Percentiles rank a stretch among this genome's conserved stretches.
phyloP scores from a whole-genome alignment of 2,329 filamentous ascomycete species.

The Peltaster fructicola region DNA sequence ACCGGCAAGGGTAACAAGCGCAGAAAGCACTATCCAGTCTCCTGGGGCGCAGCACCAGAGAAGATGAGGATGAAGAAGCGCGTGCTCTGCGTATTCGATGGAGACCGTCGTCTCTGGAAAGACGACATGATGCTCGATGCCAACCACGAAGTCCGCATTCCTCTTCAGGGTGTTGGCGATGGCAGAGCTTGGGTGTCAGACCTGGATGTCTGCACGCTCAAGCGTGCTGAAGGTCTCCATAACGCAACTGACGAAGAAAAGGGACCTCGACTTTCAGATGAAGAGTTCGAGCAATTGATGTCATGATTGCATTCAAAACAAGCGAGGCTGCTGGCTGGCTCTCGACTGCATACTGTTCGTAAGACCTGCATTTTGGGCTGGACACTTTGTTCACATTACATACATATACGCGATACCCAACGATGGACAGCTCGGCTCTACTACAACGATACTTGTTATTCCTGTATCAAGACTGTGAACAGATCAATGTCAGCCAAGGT shows the following conservation, averaged over 20 bases:
- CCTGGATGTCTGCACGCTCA: slow-evolving; percentile 76
- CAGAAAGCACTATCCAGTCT: slow-evolving; percentile 80
- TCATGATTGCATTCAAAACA: too few relatives aligned
- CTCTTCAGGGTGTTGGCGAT: slow-evolving; percentile 51
- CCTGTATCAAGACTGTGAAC: too few relatives aligned
- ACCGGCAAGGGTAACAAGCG: slow-evolving; percentile 54
- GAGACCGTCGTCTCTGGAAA: slow-evolving; percentile 73
- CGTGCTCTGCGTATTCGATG: slow-evolving; percentile 83
- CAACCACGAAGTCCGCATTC: slow-evolving; percentile 81
- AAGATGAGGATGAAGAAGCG: slow-evolving; percentile 99
- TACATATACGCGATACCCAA: too few relatives aligned
- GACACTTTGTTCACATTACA: too few relatives aligned
- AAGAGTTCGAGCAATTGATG: too few relatives aligned
- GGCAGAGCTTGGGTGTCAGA: slow-evolving; percentile 71
- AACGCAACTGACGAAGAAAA: slow-evolving; percentile 71
- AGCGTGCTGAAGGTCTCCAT: slow-evolving; percentile 70
- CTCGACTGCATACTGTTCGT: too few relatives aligned
- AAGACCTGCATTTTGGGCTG: too few relatives aligned
- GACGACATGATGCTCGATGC: slow-evolving; percentile 98
- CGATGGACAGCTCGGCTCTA: too few relatives aligned
- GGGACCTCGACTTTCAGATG: slow-evolving; percentile 63
- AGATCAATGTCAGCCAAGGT: too few relatives aligned
- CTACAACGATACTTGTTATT: too few relatives aligned
- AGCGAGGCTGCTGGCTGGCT: too few relatives aligned
- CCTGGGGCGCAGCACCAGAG: slow-evolving; percentile 80